Evolutionary conservation across 176 grass and related monocot genomes (phyloP).

Genomic region (Eleusine coracana): DNA sequence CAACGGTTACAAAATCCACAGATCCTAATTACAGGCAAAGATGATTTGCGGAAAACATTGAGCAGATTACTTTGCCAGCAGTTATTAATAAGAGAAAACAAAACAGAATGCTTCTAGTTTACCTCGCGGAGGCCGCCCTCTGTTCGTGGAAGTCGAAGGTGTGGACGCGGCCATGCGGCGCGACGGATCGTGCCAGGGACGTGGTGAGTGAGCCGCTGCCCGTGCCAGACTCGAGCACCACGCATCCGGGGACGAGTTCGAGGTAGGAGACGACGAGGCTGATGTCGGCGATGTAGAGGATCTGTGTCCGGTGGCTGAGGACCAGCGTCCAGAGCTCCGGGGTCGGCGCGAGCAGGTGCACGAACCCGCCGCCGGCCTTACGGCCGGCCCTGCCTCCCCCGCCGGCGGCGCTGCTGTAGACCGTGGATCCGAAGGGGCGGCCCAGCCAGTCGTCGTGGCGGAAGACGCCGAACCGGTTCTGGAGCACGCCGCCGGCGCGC

Average conservation of each 20-base stretch:
- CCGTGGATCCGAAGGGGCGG: slow-evolving; percentile 79
- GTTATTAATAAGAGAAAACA: neutral
- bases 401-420: slow-evolving; percentile 42
- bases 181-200: slow-evolving; percentile 71
- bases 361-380: slow-evolving; percentile 60
- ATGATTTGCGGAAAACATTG: neutral
- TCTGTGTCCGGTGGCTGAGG: slow-evolving; percentile 91
- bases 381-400: neutral
- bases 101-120: neutral
- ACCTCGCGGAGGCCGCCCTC: slow-evolving; percentile 78
- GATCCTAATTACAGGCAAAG: neutral
- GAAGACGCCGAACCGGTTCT: slow-evolving; percentile 88
- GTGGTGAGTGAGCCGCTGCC: slow-evolving; percentile 86
- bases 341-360: slow-evolving; percentile 74
- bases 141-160: slow-evolving; percentile 98
- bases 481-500: slow-evolving; percentile 51
- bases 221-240: slow-evolving; percentile 83
- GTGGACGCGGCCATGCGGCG: slow-evolving; percentile 65
- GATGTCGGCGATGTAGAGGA: slow-evolving; percentile 88
- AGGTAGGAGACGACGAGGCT: slow-evolving; percentile 84
- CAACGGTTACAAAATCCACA: neutral
- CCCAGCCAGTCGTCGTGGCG: slow-evolving; percentile 84
- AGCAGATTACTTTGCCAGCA: neutral
- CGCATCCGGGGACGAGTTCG: slow-evolving; percentile 73
- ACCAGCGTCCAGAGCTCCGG: slow-evolving; percentile 93